Base-by-base conservation (phyloP, 352 stramenopile genomes). In the Globisporangium paddicum region DNA sequence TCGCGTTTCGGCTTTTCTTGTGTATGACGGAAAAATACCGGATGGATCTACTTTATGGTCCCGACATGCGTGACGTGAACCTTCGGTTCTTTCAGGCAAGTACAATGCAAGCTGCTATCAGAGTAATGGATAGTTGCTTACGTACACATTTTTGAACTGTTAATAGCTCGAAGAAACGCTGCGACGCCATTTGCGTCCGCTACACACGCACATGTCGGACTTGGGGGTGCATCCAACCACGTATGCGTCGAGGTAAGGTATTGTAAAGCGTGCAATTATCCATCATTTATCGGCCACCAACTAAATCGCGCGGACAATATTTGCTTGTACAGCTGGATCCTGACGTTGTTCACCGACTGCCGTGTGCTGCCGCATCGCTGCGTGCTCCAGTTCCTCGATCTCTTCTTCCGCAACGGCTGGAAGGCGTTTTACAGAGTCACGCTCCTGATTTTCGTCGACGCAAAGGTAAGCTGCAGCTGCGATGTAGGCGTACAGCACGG, bases 271-370 rank as follows among this genome's bases (percentile, higher is more conserved):
- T n/a, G 44, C 40, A 10, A n/a, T 5, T 55, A 34, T 40, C 59
- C 34, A 2, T 47, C 32, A 3, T 50, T 26, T 42, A 5, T 42
- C 3, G 10, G 19, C 26, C 26, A 23, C n/a, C n/a, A 48, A 23
- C 40, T 2, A 32, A 26, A 14, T 11, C 11, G 18, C 19, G 41
- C 19, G n/a, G 6, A 25, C 16, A 21, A 21, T n/a, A 5, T 23
- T 18, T 44, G 16, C 16, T 9, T 44, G 38, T 44, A 18, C 41
- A 82, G 73, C 51, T 82, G 73, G 73, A 77, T 82, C 28, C 41
- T 82, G 49, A 82, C 71, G 19, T 57, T 80, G n/a, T 82, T 82
- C 45, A 80, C 73, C 37, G 71, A 82, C 47, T 76, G 69, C 16
- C 69, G 71, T 18, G 46, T 82, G 45, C 62, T 82, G 7, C 67